Base-by-base conservation (phyloP, 495 filamentous ascomycete species). In the Penicillium dipodomyicola region DNA sequence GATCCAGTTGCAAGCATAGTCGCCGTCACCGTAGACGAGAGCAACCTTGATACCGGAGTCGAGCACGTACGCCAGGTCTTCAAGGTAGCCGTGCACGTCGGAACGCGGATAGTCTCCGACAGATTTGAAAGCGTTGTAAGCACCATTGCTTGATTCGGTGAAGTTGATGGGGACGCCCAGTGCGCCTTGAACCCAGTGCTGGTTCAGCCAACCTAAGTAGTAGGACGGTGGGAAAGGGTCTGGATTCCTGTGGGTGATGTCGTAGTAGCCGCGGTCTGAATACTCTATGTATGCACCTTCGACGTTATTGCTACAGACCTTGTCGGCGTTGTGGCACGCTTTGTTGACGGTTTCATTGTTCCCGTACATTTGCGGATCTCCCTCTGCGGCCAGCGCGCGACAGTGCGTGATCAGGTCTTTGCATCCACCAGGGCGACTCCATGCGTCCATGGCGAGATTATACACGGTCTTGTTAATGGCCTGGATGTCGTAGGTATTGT, bases 401-500 rank as follows among this genome's bases (percentile, higher is more conserved):
- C 84, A 87, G 25, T 78, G 48, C 5, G 72, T 64, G 43, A 87
- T 77, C 53, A 70, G 69, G 51, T 87, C 86, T 25, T 82, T 70
- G 65, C 87, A 89, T 50, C 87, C 87, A 5, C 80, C 84, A 0
- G 74, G 64, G 44, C 72, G 72, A 52, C 77, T 74, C 63, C 71
- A 81, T 4, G 72, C 73, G 14, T 84, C 56, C 49, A 83, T 70
- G 29, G 76, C 72, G 9, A 59, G 52, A n/a, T 78, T 61, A 53
- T 81, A 84, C 14, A 75, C 62, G 33, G 71, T 80, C 29, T 80
- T 65, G 61, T 83, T 87, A 63, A 90, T 81, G 0, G 84, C 76
- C 54, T 84, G 65, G 27, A 92, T 80, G 9, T 83, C 84, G 61
- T 91, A 95, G 4, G 88, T 87, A 63, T 94, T 96, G 70, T 86